These are phyloP conservation scores for Erodium chrysanthum DNA, from an alignment of 441 rosid species.

Conservation along the genomic window DNA sequence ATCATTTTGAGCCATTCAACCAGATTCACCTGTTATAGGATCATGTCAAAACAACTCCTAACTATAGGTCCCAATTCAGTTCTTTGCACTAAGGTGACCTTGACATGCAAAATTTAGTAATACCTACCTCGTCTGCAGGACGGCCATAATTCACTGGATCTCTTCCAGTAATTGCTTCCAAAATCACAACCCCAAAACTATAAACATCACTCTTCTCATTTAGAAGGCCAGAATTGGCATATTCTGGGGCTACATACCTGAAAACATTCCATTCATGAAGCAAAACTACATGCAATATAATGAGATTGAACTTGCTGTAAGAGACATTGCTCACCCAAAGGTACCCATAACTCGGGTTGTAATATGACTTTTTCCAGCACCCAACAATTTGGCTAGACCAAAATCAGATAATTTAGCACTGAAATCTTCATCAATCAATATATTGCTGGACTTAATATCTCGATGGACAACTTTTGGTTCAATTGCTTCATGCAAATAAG, in stretches of 20 bases:
- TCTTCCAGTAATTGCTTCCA: constrained; percentile 87
- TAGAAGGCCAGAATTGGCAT: constrained; percentile 85
- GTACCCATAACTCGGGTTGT: constrained; percentile 98
- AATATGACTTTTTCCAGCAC: constrained; percentile 92
- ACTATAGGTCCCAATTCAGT: not conserved
- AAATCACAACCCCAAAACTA: constrained; percentile 80
- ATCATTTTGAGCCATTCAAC: constrained; percentile 97
- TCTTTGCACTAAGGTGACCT: not conserved
- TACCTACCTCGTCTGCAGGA: constrained; percentile 55
- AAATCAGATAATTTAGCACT: constrained; percentile 91
- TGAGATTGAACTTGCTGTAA: not conserved
- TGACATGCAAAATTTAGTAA: not conserved
- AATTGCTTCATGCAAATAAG: constrained; percentile 90
- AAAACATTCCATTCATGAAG: not conserved
- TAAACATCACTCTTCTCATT: constrained; percentile 96
- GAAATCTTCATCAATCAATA: constrained; percentile 78
- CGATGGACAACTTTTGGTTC: constrained; percentile 98
- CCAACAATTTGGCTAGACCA: constrained; percentile 90
- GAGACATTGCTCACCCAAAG: constrained; percentile 51
- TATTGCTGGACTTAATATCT: constrained; percentile 91
- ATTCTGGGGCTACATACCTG: constrained; percentile 94
- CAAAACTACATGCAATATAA: not conserved
- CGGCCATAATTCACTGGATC: constrained; percentile 96
- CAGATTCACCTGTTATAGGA: constrained; percentile 54
- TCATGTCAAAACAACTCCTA: constrained; percentile 2